Conservation (phyloP, 1,139 yeast species). For the Pichia sp. region DNA sequence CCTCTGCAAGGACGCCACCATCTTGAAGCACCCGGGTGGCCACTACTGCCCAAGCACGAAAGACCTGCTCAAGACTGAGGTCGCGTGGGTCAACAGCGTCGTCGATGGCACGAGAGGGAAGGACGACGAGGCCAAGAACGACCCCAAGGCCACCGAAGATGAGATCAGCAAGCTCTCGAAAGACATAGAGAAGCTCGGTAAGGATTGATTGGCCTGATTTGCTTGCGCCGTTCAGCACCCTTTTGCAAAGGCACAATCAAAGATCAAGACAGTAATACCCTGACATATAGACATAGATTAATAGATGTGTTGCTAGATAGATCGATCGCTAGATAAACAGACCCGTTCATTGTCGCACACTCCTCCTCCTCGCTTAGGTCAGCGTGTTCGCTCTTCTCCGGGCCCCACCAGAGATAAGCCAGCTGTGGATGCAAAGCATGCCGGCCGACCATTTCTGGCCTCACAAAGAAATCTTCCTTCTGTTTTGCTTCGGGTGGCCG, state of each 20-base stretch:
- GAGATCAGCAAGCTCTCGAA: conserved; percentile 27
- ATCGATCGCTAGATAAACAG: not conserved
- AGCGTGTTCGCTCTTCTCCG: conserved; percentile 11
- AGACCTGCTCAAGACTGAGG: conserved; percentile 37
- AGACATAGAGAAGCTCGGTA: conserved; percentile 29
- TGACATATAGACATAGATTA: no score
- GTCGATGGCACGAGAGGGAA: conserved; percentile 19
- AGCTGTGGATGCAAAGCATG: not conserved
- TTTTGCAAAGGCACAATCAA: no score
- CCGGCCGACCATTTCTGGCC: no score
- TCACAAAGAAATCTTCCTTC: no score
- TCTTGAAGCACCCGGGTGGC: conserved; percentile 75
- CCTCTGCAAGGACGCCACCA: conserved; percentile 44
- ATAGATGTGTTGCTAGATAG: not conserved
- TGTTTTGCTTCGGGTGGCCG: no score
- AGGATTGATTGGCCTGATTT: conserved; percentile 16
- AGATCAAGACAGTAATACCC: no score
- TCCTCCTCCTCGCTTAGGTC: not conserved
- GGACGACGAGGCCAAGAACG: conserved; percentile 18
- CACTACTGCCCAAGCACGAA: conserved; percentile 79
- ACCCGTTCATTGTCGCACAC: not conserved
- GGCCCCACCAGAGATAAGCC: conserved; percentile 3
- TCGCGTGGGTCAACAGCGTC: conserved; percentile 31
- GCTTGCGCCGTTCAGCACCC: no score
- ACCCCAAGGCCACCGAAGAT: conserved; percentile 17